phyloP scores from a whole-genome alignment of 2,329 filamentous ascomycete species.

The Aplosporella prunicola region DNA sequence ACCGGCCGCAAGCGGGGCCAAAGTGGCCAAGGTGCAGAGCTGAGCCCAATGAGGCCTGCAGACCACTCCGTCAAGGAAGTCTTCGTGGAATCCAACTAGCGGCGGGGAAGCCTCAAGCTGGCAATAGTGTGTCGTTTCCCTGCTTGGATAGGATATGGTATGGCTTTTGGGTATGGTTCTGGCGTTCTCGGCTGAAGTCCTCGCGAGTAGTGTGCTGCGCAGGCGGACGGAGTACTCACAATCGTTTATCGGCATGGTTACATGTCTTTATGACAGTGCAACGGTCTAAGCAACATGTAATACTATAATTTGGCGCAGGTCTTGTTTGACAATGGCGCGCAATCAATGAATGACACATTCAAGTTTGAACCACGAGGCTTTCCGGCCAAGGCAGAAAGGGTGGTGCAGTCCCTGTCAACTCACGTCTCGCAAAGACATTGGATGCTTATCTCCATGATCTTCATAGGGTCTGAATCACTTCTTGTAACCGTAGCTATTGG shows the following conservation, averaged over 20 bases:
- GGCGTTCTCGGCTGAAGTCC: conserved; percentile 9
- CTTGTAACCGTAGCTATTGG: too few relatives aligned
- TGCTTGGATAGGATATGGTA: conserved; percentile 5
- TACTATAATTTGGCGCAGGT: too few relatives aligned
- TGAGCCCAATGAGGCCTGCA: conserved; percentile 49
- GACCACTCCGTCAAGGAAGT: conserved; percentile 15
- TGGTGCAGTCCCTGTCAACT: too few relatives aligned
- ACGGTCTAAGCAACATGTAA: conserved; percentile 6
- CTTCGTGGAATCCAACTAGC: conserved; percentile 7
- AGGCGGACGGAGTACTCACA: conserved; percentile 8
- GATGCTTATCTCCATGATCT: too few relatives aligned
- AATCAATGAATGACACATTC: too few relatives aligned
- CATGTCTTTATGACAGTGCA: background rate
- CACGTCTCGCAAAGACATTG: too few relatives aligned
- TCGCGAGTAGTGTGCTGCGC: conserved; percentile 1
- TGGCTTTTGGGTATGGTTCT: conserved; percentile 4
- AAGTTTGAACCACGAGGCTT: too few relatives aligned
- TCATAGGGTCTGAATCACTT: too few relatives aligned
- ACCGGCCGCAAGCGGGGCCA: conserved; percentile 63
- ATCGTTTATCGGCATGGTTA: conserved; percentile 7
- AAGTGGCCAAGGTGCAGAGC: conserved; percentile 60
- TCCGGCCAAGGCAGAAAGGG: too few relatives aligned
- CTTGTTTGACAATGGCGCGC: too few relatives aligned
- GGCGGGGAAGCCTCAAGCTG: background rate
- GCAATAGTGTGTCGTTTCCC: too few relatives aligned